Evolutionary conservation across 139 green algal genomes (phyloP).

Genomic region (Yamagishiella unicocca): DNA sequence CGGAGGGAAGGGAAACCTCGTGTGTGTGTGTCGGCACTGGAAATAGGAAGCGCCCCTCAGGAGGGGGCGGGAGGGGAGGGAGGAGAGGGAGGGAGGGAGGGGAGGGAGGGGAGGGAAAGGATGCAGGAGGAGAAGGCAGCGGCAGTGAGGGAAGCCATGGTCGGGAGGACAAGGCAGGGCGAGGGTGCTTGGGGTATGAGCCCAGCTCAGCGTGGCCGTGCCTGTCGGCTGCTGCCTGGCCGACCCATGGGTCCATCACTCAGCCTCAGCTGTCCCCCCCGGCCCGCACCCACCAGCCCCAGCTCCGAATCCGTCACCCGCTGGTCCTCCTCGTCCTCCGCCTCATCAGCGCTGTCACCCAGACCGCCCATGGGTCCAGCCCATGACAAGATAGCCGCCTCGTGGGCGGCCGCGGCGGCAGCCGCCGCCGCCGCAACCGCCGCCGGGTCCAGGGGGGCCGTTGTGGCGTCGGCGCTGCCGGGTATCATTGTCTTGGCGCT

Average conservation of each 20-base stretch:
- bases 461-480: not conserved
- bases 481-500: not conserved
- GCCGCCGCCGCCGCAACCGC: not conserved
- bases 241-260: too few species aligned
- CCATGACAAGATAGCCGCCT: not conserved
- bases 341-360: not conserved
- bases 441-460: not conserved
- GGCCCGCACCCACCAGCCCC: slow-evolving; percentile 15
- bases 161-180: too few species aligned
- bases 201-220: too few species aligned
- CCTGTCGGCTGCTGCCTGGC: too few species aligned
- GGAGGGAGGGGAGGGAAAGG: not conserved
- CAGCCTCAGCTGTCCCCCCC: too few species aligned
- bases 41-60: too few species aligned
- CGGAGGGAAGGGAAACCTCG: too few species aligned
- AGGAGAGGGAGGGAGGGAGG: too few species aligned
- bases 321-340: slow-evolving; percentile 26
- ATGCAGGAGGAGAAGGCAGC: not conserved
- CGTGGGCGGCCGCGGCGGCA: not conserved
- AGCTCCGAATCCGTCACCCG: slow-evolving; percentile 27
- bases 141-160: too few species aligned
- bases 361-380: not conserved
- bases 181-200: too few species aligned
- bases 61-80: too few species aligned
- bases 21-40: too few species aligned